phyloP scores from a whole-genome alignment of 2,329 filamentous ascomycete species.

The Xylaria sp. region DNA sequence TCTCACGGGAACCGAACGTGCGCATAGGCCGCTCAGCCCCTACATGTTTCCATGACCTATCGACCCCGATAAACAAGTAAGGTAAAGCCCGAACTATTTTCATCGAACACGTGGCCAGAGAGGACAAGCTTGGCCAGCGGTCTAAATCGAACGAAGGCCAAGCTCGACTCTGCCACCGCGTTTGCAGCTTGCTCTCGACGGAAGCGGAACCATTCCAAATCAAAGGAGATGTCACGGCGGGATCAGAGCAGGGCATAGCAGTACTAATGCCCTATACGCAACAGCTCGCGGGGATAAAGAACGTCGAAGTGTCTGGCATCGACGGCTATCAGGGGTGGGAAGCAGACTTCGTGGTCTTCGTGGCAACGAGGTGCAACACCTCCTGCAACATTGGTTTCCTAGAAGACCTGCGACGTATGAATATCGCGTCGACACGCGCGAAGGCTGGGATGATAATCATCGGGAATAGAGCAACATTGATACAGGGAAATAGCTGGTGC shows the following conservation, averaged over 20 bases:
- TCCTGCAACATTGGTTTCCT: too few relatives aligned
- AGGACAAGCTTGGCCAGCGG: conserved; percentile 16
- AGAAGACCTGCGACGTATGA: too few relatives aligned
- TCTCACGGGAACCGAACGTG: conserved; percentile 7
- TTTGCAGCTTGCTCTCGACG: conserved; percentile 22
- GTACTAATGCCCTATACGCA: conserved; percentile 26
- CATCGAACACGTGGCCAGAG: conserved; percentile 14
- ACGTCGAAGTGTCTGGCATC: too few relatives aligned
- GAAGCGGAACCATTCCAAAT: neutral
- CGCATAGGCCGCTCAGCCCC: conserved; percentile 4
- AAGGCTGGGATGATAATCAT: conserved; percentile 23
- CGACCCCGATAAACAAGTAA: conserved; percentile 2
- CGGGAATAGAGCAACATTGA: conserved; percentile 23
- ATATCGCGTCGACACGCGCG: too few relatives aligned
- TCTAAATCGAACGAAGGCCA: conserved; percentile 30
- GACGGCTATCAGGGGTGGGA: too few relatives aligned
- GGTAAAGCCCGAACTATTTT: conserved; percentile 23
- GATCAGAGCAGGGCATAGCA: conserved; percentile 26
- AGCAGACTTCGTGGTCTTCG: too few relatives aligned
- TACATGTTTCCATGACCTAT: conserved; percentile 24
- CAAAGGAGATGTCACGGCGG: neutral
- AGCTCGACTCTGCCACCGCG: conserved; percentile 16
- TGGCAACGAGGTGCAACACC: too few relatives aligned
- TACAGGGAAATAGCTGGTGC: conserved; percentile 21
- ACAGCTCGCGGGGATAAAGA: conserved; percentile 9